These are phyloP conservation scores for Sporisorium iseilematis-ciliati DNA, from an alignment of 1,284 basidiomycete genomes.

Conservation along the genomic window DNA sequence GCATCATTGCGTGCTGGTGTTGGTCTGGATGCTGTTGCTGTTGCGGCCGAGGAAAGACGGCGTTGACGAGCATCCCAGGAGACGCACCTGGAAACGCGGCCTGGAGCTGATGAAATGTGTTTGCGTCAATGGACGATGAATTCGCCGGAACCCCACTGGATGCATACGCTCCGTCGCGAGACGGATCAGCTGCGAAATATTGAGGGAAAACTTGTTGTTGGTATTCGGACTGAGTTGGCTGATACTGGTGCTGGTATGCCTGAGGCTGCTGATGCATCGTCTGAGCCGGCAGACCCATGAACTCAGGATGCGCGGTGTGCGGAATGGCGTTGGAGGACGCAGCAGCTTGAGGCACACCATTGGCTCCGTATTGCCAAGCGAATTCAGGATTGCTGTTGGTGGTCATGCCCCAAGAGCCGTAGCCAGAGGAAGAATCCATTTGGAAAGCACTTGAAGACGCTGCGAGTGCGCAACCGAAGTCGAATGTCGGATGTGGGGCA, in stretches of 20 bases:
- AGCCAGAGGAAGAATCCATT: conserved; percentile 21
- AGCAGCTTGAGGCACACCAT: conserved; percentile 9
- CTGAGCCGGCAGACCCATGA: not conserved
- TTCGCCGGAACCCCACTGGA: not conserved
- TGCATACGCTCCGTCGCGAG: not conserved
- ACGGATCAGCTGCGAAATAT: not conserved
- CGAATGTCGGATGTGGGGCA: too few relatives aligned
- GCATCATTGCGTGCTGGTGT: not conserved
- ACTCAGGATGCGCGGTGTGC: conserved; percentile 1
- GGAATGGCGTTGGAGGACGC: not conserved
- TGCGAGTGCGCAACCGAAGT: not conserved
- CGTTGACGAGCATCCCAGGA: conserved; percentile 12
- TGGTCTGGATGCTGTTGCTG: not conserved
- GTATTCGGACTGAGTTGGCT: not conserved
- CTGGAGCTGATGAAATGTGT: conserved; percentile 12
- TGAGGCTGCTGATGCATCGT: conserved; percentile 11
- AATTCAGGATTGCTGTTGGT: conserved; percentile 17
- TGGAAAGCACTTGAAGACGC: not conserved
- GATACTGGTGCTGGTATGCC: not conserved
- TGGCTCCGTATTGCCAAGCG: conserved; percentile 22
- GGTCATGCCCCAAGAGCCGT: conserved; percentile 25
- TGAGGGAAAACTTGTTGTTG: conserved; percentile 5
- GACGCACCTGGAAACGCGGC: conserved; percentile 10
- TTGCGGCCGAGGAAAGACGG: conserved; percentile 5
- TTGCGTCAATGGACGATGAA: conserved; percentile 11